A percentile compares a stretch with the other conserved stretches of the same genome.
Conservation (phyloP, 202 grass and related monocot species). For the Digitaria exilis region DNA sequence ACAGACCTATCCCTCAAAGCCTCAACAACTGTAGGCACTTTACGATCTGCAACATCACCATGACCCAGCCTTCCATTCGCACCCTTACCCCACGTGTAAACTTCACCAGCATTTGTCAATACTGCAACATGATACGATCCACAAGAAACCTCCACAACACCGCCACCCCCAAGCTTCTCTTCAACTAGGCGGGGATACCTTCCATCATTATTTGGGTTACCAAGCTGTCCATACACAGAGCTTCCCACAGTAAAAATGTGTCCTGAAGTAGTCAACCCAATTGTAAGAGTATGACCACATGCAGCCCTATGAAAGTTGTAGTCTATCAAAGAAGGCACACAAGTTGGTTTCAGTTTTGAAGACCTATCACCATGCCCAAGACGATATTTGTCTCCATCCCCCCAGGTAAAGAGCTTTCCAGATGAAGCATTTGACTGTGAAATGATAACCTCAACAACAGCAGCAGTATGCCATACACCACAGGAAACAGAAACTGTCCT, state of each 20-base stretch:
- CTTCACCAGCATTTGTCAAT: slow-evolving; percentile 83
- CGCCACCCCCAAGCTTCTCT: slow-evolving; percentile 73
- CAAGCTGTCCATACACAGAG: slow-evolving; percentile 93
- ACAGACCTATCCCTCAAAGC: slow-evolving; percentile 86
- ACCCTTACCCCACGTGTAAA: slow-evolving; percentile 98
- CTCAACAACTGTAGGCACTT: slow-evolving; percentile 86
- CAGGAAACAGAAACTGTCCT: slow-evolving; percentile 91
- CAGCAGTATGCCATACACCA: slow-evolving; percentile 97
- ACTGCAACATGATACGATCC: slow-evolving; percentile 93
- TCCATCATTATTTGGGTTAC: slow-evolving; percentile 87
- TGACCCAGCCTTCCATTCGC: slow-evolving; percentile 95
- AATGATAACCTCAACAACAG: slow-evolving; percentile 88
- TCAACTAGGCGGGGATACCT: slow-evolving; percentile 78
- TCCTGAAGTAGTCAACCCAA: slow-evolving; percentile 92
- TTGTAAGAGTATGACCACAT: slow-evolving; percentile 93
- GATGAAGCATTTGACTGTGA: slow-evolving; percentile 88
- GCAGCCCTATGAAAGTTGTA: slow-evolving; percentile 92
- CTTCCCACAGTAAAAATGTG: slow-evolving; percentile 93
- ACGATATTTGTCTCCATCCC: slow-evolving; percentile 97
- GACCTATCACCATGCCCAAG: slow-evolving; percentile 89
- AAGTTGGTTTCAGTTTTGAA: slow-evolving; percentile 86
- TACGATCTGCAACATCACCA: slow-evolving; percentile 78
- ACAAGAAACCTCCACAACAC: slow-evolving; percentile 81
- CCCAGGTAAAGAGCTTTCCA: slow-evolving; percentile 98
- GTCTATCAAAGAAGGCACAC: slow-evolving; percentile 87